phyloP scores from a whole-genome alignment of 202 grass and related monocot species.

The Schoenoplectus triqueter region DNA sequence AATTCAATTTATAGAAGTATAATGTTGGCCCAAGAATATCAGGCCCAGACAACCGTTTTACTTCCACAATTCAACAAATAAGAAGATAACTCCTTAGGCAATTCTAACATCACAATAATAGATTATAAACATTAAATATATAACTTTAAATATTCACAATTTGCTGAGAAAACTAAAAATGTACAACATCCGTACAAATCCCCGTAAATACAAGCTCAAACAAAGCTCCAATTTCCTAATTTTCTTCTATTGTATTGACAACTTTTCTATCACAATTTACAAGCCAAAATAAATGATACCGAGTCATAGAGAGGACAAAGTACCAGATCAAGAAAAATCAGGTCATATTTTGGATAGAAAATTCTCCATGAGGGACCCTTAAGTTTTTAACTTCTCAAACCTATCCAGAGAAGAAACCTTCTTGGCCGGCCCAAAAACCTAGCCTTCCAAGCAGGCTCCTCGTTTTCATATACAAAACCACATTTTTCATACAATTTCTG shows the following conservation, averaged over 20 bases:
- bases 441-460: constrained; percentile 86
- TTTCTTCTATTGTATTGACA: constrained; percentile 20
- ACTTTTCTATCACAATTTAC: constrained; percentile 21
- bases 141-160: constrained; percentile 22
- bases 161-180: background rate
- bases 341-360: constrained; percentile 12
- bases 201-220: constrained; percentile 8
- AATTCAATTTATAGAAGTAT: background rate
- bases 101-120: background rate
- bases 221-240: constrained; percentile 2
- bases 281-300: constrained; percentile 1
- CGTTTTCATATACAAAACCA: constrained; percentile 89
- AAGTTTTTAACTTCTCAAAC: constrained; percentile 53
- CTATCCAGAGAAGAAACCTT: constrained; percentile 82
- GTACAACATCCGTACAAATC: background rate
- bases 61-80: background rate
- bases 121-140: background rate
- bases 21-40: background rate
- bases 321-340: background rate
- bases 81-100: background rate
- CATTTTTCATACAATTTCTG: constrained; percentile 78
- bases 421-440: constrained; percentile 77
- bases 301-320: background rate
- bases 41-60: background rate
- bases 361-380: background rate